Evolutionary conservation across 768 basidiomycete species (phyloP).

Genomic region (Gloeostereum incarnatum): DNA sequence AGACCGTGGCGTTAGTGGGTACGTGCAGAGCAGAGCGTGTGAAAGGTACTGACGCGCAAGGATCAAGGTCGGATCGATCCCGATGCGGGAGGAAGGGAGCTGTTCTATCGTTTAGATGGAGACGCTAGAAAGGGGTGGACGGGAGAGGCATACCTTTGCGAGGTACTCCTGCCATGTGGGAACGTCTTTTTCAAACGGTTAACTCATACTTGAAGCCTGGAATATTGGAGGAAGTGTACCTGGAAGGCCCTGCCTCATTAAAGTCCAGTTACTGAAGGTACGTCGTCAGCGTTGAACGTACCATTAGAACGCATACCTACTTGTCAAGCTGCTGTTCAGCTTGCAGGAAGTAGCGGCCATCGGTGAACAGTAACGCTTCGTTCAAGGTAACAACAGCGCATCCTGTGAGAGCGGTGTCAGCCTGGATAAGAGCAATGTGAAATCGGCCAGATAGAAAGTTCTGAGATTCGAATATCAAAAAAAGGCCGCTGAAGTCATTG

Average conservation of each 20-base stretch:
- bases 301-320: slow-evolving; percentile 22
- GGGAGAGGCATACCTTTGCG: slow-evolving; percentile 38
- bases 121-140: not conserved
- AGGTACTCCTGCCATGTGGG: slow-evolving; percentile 89
- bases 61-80: slow-evolving; percentile 77
- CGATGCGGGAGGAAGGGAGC: slow-evolving; percentile 44
- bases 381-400: slow-evolving; percentile 68
- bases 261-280: slow-evolving; percentile 66
- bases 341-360: slow-evolving; percentile 93
- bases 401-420: slow-evolving; percentile 27
- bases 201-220: slow-evolving; percentile 10
- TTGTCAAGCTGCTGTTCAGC: slow-evolving; percentile 82
- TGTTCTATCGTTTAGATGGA: slow-evolving; percentile 2
- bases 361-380: slow-evolving; percentile 82
- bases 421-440: too few species aligned
- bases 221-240: slow-evolving; percentile 28
- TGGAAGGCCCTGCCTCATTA: slow-evolving; percentile 89
- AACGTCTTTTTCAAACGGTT: slow-evolving; percentile 42
- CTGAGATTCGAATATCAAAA: too few species aligned
- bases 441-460: too few species aligned
- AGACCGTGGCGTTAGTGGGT: not conserved
- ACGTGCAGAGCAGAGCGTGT: not conserved
- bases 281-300: slow-evolving; percentile 1
- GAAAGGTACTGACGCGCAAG: slow-evolving; percentile 41
- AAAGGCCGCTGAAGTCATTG: too few species aligned